Evolutionary conservation across 2,329 filamentous ascomycete species (phyloP).

Genomic region (Colletotrichum euphorbiae): DNA sequence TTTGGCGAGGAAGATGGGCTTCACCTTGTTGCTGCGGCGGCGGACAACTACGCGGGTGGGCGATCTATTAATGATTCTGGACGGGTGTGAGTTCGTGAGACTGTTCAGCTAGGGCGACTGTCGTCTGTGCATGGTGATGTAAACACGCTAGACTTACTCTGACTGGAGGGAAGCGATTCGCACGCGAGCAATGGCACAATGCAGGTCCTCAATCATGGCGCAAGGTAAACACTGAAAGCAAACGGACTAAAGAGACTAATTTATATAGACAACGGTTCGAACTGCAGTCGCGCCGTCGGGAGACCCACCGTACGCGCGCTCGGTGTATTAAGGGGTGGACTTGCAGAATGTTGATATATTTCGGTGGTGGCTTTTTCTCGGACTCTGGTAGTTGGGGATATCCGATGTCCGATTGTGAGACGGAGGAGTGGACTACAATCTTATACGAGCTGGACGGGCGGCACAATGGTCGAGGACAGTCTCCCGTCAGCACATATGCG

Average conservation of each 20-base stretch:
- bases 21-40: slow-evolving; percentile 45
- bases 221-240: slow-evolving; percentile 9
- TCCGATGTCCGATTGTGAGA: slow-evolving; percentile 46
- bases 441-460: slow-evolving; percentile 30
- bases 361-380: slow-evolving; percentile 29
- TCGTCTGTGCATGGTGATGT: neutral
- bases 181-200: slow-evolving; percentile 56
- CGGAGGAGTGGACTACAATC: neutral
- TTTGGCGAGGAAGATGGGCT: slow-evolving; percentile 41
- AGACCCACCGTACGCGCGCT: slow-evolving; percentile 34
- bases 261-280: slow-evolving; percentile 22
- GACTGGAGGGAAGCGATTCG: slow-evolving; percentile 61
- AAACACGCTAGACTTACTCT: slow-evolving; percentile 53
- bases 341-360: slow-evolving; percentile 36
- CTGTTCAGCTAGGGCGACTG: neutral
- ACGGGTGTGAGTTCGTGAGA: neutral
- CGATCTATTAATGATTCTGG: slow-evolving; percentile 28
- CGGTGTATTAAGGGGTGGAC: slow-evolving; percentile 26
- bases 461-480: slow-evolving; percentile 23
- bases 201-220: slow-evolving; percentile 55
- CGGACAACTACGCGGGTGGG: slow-evolving; percentile 40
- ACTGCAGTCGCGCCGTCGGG: slow-evolving; percentile 18
- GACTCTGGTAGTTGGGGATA: slow-evolving; percentile 46
- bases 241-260: slow-evolving; percentile 9
- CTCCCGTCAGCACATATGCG: slow-evolving; percentile 18